These are phyloP conservation scores for Leishmania major DNA, from an alignment of 208 protist species.

Conservation along the genomic window DNA sequence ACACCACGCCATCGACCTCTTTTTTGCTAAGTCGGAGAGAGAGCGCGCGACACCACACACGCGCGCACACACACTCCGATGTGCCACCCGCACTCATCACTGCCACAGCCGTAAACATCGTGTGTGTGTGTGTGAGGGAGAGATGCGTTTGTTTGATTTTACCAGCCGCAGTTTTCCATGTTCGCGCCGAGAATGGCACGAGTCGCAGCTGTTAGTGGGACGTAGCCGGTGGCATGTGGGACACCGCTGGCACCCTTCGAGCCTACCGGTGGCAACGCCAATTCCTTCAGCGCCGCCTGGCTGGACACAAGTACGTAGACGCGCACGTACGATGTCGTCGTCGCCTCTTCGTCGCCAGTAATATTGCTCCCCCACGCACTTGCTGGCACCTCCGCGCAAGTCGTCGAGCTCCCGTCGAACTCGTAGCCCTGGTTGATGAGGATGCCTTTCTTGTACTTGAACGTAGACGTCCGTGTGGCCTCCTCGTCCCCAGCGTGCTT, in stretches of 20 bases:
- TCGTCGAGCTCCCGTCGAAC: constrained; percentile 27
- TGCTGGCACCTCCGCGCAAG: background rate
- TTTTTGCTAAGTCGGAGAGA: too few species aligned
- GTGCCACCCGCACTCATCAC: background rate
- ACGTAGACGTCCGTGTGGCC: constrained; percentile 40
- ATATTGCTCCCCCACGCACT: constrained; percentile 5
- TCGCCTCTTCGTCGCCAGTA: background rate
- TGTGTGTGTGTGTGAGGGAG: background rate
- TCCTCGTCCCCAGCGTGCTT: constrained; percentile 3
- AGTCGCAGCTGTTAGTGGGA: constrained; percentile 41
- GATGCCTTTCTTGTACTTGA: constrained; percentile 53
- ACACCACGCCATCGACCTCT: too few species aligned
- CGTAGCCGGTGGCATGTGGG: constrained; percentile 22
- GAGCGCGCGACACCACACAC: too few species aligned
- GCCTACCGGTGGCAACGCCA: constrained; percentile 12
- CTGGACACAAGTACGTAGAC: constrained; percentile 54
- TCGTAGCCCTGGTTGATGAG: constrained; percentile 48
- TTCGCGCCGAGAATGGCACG: constrained; percentile 30
- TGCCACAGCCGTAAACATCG: background rate
- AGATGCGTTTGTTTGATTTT: background rate
- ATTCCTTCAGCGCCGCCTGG: constrained; percentile 14
- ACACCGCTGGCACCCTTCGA: background rate
- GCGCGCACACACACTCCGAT: too few species aligned
- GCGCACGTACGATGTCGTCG: constrained; percentile 12
- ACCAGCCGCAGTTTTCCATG: constrained; percentile 54